Evolutionary conservation across 305 asterid genomes (phyloP).

Genomic region (Striga hermonthica): DNA sequence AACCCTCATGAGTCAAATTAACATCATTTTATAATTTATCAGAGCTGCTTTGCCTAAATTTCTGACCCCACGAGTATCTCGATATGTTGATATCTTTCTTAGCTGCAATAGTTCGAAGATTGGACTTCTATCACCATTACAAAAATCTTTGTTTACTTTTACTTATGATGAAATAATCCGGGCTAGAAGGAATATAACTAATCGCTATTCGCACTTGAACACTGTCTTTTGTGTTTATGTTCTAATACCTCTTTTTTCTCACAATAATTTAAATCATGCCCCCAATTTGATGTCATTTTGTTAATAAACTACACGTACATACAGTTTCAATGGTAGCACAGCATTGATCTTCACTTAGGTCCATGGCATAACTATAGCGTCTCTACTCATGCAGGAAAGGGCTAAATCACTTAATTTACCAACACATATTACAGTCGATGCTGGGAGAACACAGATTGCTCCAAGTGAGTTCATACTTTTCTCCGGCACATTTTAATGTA

Average conservation of each 20-base stretch:
- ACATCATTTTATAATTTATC: too few relatives aligned
- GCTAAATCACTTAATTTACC: slow-evolving; percentile 76
- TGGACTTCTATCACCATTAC: slow-evolving; percentile 18
- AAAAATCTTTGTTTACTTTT: not conserved
- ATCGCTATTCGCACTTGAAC: too few relatives aligned
- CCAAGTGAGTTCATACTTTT: slow-evolving; percentile 61
- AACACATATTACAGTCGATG: slow-evolving; percentile 82
- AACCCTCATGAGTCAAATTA: too few relatives aligned
- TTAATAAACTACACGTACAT: too few relatives aligned
- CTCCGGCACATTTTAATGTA: slow-evolving; percentile 1
- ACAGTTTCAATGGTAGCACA: too few relatives aligned
- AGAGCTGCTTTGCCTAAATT: slow-evolving; percentile 5
- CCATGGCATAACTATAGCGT: too few relatives aligned
- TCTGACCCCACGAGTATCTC: slow-evolving; percentile 1
- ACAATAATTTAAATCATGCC: too few relatives aligned
- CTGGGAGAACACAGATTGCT: slow-evolving; percentile 96
- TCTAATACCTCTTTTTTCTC: slow-evolving; percentile 2
- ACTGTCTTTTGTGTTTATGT: not conserved
- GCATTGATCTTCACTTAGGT: too few relatives aligned
- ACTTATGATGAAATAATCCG: too few relatives aligned
- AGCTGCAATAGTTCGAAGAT: not conserved
- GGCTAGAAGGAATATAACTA: too few relatives aligned
- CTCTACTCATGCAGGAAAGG: slow-evolving; percentile 51
- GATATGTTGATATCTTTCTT: too few relatives aligned
- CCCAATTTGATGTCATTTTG: too few relatives aligned